These are phyloP conservation scores for Triangularia verruculosa DNA, from an alignment of 2,329 filamentous ascomycete genomes.

Conservation along the genomic window DNA sequence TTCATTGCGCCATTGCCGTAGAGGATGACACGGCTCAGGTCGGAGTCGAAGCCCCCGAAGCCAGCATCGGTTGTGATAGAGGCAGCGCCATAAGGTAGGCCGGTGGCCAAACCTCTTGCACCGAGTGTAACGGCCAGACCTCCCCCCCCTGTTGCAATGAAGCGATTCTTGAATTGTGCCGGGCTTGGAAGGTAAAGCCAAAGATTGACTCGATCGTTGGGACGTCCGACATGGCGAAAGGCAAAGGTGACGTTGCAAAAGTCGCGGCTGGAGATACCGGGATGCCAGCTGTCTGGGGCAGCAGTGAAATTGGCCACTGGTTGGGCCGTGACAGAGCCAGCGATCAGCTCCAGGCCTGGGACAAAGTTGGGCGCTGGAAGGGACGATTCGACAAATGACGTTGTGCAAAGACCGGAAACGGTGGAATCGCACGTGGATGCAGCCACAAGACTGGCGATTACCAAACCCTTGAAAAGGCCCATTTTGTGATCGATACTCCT, in stretches of 20 bases:
- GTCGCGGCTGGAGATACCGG: slow-evolving; percentile 15
- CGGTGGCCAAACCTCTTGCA: neutral
- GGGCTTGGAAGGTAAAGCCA: slow-evolving; percentile 42
- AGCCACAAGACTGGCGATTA: neutral
- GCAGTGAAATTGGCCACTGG: slow-evolving; percentile 10
- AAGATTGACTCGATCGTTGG: slow-evolving; percentile 34
- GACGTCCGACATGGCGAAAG: slow-evolving; percentile 40
- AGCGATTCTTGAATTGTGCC: slow-evolving; percentile 41
- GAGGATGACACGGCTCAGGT: slow-evolving; percentile 33
- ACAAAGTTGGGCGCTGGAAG: slow-evolving; percentile 9
- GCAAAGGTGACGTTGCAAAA: slow-evolving; percentile 46
- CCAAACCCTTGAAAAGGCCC: neutral
- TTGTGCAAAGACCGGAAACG: slow-evolving; percentile 9
- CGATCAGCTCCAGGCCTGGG: neutral
- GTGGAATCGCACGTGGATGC: neutral
- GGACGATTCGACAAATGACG: neutral
- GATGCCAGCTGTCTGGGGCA: neutral
- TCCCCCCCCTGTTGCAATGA: slow-evolving; percentile 42
- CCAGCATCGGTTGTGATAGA: slow-evolving; percentile 12
- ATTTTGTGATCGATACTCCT: neutral
- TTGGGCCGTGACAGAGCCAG: slow-evolving; percentile 2
- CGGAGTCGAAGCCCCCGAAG: slow-evolving; percentile 7
- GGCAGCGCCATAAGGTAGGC: slow-evolving; percentile 9
- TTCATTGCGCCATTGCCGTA: slow-evolving; percentile 50
- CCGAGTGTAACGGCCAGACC: slow-evolving; percentile 41